Base-by-base conservation (phyloP, 345 rosid genomes). In the Hibiscus trionum region DNA sequence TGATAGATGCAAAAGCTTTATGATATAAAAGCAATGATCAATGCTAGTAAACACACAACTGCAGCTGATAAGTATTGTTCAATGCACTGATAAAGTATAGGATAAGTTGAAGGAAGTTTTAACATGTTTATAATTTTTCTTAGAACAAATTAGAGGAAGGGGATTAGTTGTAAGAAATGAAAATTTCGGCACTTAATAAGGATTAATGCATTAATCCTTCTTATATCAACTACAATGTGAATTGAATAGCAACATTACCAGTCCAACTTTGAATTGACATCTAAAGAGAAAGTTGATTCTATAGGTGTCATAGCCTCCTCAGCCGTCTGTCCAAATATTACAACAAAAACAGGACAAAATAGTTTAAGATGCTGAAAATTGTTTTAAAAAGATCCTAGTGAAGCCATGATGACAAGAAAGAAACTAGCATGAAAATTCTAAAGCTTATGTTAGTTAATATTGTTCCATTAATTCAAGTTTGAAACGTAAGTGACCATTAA, bases 261-360 rank as follows among this genome's bases (percentile, higher is more conserved):
- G 77, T 95, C 99, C 83, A 95, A 78, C 85, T 95, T 95, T 71
- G 99, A 88, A 82, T 92, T 90, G 70, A 95, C 99, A 81, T 95
- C 97, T 75, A 95, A 80, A 49, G 99, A 95, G 77, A 95, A 95
- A 60, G 97, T 95, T 35, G 99, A 95, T 72, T 92, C 99, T 76
- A 95, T 95, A 39, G 99, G 99, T 35, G 99, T 95, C 99, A 95
- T 95, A 47, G 99, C 99, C 83, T 95, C 99, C 75, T 92, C 96
- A 44, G 99, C 99, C 57, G 99, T 95, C 97, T 94, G 87, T 72
- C 72, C 56, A 83, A 56, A 70, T 46, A 71, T 65, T 39, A 16
- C 1, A 64, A 73, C 0, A 4, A 55, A 44, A 27, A 33, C 37
- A 39, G 14, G n/a, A 72, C 19, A 72, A 73, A 46, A 17, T 6